phyloP scores from a whole-genome alignment of 2,329 filamentous ascomycete genomes.

The Fusarium brevicatenulatum region DNA sequence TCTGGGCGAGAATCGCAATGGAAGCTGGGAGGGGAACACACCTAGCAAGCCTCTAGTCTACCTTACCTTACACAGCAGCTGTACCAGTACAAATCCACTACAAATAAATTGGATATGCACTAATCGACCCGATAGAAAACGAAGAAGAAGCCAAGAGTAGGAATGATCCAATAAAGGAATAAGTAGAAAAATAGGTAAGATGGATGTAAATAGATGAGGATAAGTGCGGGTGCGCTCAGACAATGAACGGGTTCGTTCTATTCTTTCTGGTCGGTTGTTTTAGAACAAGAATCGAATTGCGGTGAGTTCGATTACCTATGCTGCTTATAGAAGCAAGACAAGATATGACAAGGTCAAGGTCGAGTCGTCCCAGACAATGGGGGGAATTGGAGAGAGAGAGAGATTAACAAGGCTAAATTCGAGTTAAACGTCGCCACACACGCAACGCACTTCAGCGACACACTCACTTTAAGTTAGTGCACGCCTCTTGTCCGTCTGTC shows the following conservation, averaged over 20 bases:
- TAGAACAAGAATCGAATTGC: conserved; percentile 32
- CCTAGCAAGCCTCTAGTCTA: conserved; percentile 12
- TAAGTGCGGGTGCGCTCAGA: conserved; percentile 17
- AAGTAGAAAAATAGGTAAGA: neutral
- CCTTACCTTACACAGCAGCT: conserved; percentile 13
- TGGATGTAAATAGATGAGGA: conserved; percentile 6
- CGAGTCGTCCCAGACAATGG: neutral
- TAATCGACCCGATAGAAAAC: conserved; percentile 3
- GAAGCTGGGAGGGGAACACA: conserved; percentile 30
- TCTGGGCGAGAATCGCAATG: conserved; percentile 29
- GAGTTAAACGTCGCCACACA: conserved; percentile 26
- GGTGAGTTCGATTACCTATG: conserved; percentile 21
- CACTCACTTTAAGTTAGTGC: conserved; percentile 1
- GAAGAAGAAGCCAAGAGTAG: conserved; percentile 3
- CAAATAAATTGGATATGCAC: conserved; percentile 7
- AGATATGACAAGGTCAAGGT: neutral
- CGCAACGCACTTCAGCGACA: conserved; percentile 4
- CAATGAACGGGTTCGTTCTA: conserved; percentile 1
- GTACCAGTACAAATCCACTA: conserved; percentile 12
- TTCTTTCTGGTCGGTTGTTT: conserved; percentile 17
- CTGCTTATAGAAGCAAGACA: neutral
- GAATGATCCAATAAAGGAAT: neutral
- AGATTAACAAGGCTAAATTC: conserved; percentile 9
- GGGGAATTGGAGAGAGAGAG: neutral
- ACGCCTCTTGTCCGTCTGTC: neutral